Percentiles rank a stretch among this genome's conserved stretches.
phyloP scores from a whole-genome alignment of 345 rosid genomes.

The Aquilaria sinensis region DNA sequence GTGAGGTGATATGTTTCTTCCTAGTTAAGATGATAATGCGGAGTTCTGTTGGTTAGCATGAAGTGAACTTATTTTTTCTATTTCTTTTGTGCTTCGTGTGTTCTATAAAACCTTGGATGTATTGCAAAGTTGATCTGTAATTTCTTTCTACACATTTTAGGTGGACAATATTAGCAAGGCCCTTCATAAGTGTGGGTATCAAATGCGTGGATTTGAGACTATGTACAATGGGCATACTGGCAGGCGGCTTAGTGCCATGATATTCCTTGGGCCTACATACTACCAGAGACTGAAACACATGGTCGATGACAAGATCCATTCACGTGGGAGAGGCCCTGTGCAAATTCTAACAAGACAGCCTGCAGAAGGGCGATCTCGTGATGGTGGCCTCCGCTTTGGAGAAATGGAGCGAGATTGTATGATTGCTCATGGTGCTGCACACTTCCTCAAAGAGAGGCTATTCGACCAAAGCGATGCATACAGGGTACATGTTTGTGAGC shows the following conservation, averaged over 20 bases:
- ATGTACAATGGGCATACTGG: slow-evolving; percentile 99
- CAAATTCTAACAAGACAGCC: slow-evolving; percentile 97
- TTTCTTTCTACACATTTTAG: slow-evolving; percentile 23
- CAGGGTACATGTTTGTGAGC: slow-evolving; percentile 89
- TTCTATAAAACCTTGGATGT: too few species aligned
- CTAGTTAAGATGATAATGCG: too few species aligned
- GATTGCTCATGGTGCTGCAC: slow-evolving; percentile 97
- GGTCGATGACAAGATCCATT: slow-evolving; percentile 99
- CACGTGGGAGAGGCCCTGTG: slow-evolving; percentile 96
- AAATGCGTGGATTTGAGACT: slow-evolving; percentile 96
- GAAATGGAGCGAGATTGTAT: slow-evolving; percentile 99
- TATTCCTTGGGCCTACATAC: slow-evolving; percentile 96
- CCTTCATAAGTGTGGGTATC: slow-evolving; percentile 96
- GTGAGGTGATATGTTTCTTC: too few species aligned
- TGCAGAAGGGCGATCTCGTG: slow-evolving; percentile 97
- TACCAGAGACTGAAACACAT: slow-evolving; percentile 95
- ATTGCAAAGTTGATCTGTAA: background rate
- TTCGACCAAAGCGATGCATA: slow-evolving; percentile 98
- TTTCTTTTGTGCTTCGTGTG: too few species aligned
- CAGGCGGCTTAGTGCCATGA: slow-evolving; percentile 77
- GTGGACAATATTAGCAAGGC: slow-evolving; percentile 99
- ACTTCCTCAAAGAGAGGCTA: slow-evolving; percentile 89
- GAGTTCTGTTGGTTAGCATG: too few species aligned
- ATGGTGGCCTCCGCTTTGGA: slow-evolving; percentile 96
- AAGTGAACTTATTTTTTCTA: too few species aligned